Conservation (phyloP, 2,329 filamentous ascomycete genomes). For the Scedosporium minutisporum region DNA sequence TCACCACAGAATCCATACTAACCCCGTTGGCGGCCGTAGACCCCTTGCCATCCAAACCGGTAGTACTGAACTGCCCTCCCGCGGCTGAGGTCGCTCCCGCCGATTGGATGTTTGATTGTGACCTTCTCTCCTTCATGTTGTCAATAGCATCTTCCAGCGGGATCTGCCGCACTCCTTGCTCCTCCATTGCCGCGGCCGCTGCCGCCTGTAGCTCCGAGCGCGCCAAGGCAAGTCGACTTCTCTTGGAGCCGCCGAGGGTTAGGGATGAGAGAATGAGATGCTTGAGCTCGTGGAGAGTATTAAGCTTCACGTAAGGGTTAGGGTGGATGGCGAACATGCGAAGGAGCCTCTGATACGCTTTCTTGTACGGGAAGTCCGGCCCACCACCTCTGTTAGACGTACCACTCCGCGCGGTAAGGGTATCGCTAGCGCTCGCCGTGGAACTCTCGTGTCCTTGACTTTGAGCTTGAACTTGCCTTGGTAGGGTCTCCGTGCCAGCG, state of each 20-base stretch:
- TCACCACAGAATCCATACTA: constrained; percentile 46
- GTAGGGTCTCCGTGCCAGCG: constrained; percentile 18
- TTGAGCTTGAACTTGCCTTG: constrained; percentile 14
- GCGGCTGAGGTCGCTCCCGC: not conserved
- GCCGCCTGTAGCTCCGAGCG: constrained; percentile 15
- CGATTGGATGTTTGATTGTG: constrained; percentile 27
- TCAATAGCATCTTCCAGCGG: constrained; percentile 59
- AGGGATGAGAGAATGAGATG: constrained; percentile 71
- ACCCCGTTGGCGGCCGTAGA: constrained; percentile 9
- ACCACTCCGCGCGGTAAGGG: constrained; percentile 21
- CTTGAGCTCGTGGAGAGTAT: constrained; percentile 73
- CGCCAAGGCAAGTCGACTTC: constrained; percentile 24
- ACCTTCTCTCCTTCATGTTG: constrained; percentile 59
- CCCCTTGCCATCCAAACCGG: not conserved
- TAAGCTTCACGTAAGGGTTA: constrained; percentile 79
- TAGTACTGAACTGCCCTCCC: not conserved
- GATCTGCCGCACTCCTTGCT: constrained; percentile 11
- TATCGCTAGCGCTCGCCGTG: constrained; percentile 25
- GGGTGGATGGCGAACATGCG: constrained; percentile 82
- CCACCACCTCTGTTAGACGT: constrained; percentile 8
- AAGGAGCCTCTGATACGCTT: constrained; percentile 70
- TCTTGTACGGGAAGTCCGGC: constrained; percentile 66
- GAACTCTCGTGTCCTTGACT: constrained; percentile 29
- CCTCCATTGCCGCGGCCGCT: constrained; percentile 19
- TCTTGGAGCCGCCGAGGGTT: constrained; percentile 25